These are phyloP conservation scores for Fusarium acutatum DNA, from an alignment of 2,329 filamentous ascomycete genomes.

Conservation along the genomic window DNA sequence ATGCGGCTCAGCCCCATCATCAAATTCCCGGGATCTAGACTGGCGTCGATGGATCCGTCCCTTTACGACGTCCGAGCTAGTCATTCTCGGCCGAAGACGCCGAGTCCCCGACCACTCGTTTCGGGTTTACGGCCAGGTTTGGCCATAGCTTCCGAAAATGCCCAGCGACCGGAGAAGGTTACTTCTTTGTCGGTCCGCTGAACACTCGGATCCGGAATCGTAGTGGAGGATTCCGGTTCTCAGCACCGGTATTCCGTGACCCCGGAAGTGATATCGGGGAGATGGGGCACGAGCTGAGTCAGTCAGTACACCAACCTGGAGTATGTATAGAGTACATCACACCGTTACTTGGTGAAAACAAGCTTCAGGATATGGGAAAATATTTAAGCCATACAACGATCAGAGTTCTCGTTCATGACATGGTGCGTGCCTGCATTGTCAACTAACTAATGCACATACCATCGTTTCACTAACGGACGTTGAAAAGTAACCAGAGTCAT, in stretches of 20 bases:
- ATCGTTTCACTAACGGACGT: slow-evolving; percentile 5
- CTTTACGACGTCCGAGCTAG: not conserved
- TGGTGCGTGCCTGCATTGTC: not conserved
- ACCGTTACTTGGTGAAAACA: not conserved
- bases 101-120: not conserved
- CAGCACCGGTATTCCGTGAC: not conserved
- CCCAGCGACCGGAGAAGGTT: not conserved
- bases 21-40: not conserved
- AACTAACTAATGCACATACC: not conserved
- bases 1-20: slow-evolving; percentile 8
- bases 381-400: not conserved
- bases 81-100: not conserved
- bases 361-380: not conserved
- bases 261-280: slow-evolving; percentile 2
- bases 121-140: not conserved
- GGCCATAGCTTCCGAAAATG: not conserved
- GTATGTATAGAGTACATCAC: not conserved
- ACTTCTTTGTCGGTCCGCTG: not conserved
- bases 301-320: not conserved
- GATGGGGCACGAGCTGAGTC: not conserved
- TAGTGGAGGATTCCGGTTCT: not conserved
- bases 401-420: not conserved
- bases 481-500: not conserved
- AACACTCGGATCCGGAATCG: not conserved
- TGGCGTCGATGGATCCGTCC: not conserved